Conservation (phyloP, 2,329 filamentous ascomycete genomes). For the Alternaria ventricosa region DNA sequence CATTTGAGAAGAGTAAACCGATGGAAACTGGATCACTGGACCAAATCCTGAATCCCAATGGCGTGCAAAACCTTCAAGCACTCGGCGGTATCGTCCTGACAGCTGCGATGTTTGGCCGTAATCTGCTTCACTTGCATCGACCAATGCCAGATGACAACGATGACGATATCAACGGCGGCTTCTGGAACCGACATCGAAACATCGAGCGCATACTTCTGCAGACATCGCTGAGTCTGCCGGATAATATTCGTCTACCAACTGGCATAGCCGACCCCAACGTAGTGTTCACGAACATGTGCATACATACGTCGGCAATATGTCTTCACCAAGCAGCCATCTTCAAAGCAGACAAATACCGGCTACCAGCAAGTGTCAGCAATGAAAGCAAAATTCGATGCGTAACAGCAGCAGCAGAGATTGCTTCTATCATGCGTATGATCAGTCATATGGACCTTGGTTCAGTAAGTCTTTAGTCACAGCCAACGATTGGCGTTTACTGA, state of each 20-base stretch:
- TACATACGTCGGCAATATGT: conserved; percentile 95
- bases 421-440: conserved; percentile 93
- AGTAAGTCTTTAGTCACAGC: conserved; percentile 60
- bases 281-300: conserved; percentile 94
- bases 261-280: conserved; percentile 82
- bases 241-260: conserved; percentile 76
- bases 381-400: conserved; percentile 95
- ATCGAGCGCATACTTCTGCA: conserved; percentile 92
- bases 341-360: conserved; percentile 88
- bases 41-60: conserved; percentile 73
- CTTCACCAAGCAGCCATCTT: conserved; percentile 98
- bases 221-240: conserved; percentile 82
- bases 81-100: conserved; percentile 83
- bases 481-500: conserved; percentile 4
- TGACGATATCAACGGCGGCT: conserved; percentile 86
- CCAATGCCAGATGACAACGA: conserved; percentile 82
- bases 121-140: conserved; percentile 88
- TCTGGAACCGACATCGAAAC: conserved; percentile 90
- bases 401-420: conserved; percentile 90
- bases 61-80: conserved; percentile 75
- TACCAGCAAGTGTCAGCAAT: conserved; percentile 77
- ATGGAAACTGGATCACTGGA: conserved; percentile 73
- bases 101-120: conserved; percentile 89
- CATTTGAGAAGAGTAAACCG: conserved; percentile 79
- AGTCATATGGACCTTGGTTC: conserved; percentile 84